phyloP scores from a whole-genome alignment of 2,329 filamentous ascomycete species.

The Colletotrichum tamarilloi region DNA sequence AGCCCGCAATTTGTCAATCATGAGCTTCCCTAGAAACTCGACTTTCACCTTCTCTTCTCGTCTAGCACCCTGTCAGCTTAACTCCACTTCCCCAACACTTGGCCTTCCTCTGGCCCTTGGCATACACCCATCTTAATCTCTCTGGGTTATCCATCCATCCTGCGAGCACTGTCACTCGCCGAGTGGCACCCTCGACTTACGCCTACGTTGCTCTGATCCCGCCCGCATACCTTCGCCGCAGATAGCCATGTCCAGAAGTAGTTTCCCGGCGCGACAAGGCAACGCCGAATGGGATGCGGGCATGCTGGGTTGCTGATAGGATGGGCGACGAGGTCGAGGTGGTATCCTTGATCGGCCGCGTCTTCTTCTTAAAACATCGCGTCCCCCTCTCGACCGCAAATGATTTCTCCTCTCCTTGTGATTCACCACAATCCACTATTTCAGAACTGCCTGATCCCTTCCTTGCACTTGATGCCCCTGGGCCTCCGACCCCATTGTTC shows the following conservation, averaged over 20 bases:
- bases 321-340: not conserved
- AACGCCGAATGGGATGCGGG: not conserved
- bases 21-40: not conserved
- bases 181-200: slow-evolving; percentile 4
- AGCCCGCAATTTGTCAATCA: slow-evolving; percentile 10
- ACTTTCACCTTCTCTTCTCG: slow-evolving; percentile 33
- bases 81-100: slow-evolving; percentile 34
- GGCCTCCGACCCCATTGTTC: not conserved
- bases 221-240: slow-evolving; percentile 23
- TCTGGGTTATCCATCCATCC: not conserved
- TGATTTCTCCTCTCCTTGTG: slow-evolving; percentile 6
- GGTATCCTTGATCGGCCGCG: slow-evolving; percentile 2
- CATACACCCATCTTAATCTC: slow-evolving; percentile 15
- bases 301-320: not conserved
- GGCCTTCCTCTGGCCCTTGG: slow-evolving; percentile 33
- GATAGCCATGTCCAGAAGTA: slow-evolving; percentile 24
- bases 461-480: not conserved
- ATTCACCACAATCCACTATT: slow-evolving; percentile 3
- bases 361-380: slow-evolving; percentile 17
- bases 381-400: slow-evolving; percentile 13
- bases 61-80: slow-evolving; percentile 27
- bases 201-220: not conserved
- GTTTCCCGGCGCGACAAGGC: slow-evolving; percentile 12
- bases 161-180: slow-evolving; percentile 9
- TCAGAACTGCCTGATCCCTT: slow-evolving; percentile 5